Evolutionary conservation across 192 early-diverging fungal species (phyloP), one percentile per base, ranked within the genome.

Genomic region (Dissophora ornata): DNA sequence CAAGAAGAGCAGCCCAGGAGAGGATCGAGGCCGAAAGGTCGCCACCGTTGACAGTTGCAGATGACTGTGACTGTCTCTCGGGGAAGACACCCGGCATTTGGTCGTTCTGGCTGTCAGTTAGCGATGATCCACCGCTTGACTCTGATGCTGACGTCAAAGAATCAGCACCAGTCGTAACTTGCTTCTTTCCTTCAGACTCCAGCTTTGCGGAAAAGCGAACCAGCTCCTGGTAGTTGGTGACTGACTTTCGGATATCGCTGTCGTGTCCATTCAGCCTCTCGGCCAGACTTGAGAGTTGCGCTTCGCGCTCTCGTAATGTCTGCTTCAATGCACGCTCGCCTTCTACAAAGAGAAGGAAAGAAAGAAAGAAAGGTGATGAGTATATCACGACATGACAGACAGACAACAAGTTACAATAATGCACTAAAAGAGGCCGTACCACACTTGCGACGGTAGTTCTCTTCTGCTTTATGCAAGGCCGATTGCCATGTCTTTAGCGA

Each of bases 391-490:
- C n/a, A n/a, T n/a, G n/a, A n/a, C n/a, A n/a, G n/a, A n/a, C n/a
- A n/a, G n/a, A n/a, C n/a, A n/a, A n/a, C n/a, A n/a, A n/a, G 5
- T 18, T 55, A 38, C 53, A 42, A 26, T 5, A 24, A 28, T 15
- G 13, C 8, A 44, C 19, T 29, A 54, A 30, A 64, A 34, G 18
- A 44, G 19, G n/a, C 42, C 71, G 5, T 67, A 77, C 73, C 73
- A 62, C 73, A 77, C 59, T 77, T 77, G 24, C 63, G 63, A 4
- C 58, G 64, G 47, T 77, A 77, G n/a, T 77, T 67, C 33, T 67
- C 73, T 29, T 77, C 73, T 34, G 73, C 65, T 26, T 67, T 42
- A n/a, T 67, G 64, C 16, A 67, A 67, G 3, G 73, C 73, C 12
- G 42, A 22, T 12, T 77, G 57, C 73, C 73, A 67, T 24, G 15